Base-by-base conservation (phyloP, 257 asterid species). In the Sherardia arvensis region DNA sequence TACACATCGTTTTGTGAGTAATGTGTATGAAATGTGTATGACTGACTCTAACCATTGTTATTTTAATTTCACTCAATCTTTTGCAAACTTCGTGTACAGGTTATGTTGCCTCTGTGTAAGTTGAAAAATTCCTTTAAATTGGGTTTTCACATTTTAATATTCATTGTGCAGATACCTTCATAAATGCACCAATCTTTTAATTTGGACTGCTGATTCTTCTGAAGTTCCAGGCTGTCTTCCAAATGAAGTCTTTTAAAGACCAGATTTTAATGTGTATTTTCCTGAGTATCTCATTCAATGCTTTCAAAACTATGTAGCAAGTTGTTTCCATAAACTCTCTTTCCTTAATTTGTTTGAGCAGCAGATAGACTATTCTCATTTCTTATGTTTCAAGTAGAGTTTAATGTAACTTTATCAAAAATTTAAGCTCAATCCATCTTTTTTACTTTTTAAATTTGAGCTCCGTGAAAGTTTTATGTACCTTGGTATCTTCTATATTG, bases 121-220 rank as follows among this genome's bases (percentile, higher is more conserved):
- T 53, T 36, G 40, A 7, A 47, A 65, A 61, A 55, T 75, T 67
- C 33, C 51, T 36, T 36, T 62, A 57, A 76, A 75, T 40, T 63
- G 59, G 64, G 58, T 84, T 81, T 86, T 80, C 80, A 78, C 80
- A 76, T 78, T 6, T 77, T 72, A 77, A 74, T 83, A 84, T 85
- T 83, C 84, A 78, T 78, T 85, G 92, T 91, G 98, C 98, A 91
- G 98, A 91, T 91, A 77, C 73, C 96, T 84, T 88, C 90, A 70
- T 76, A 81, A 84, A 74, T 81, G 87, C 90, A 73, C 76, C 95
- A 82, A 82, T 79, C 81, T 80, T 88, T 91, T 88, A 73, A 82
- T 84, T 91, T 86, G 94, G 96, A 83, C 92, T 86, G 94, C 85
- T 85, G 98, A 83, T 85, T 83, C 98, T 84, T 87, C 95, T 86